A percentile compares a stretch with the other conserved stretches of the same genome.
These are phyloP conservation scores for Cladophialophora exuberans DNA, from an alignment of 2,329 filamentous ascomycete species.

Conservation along the genomic window DNA sequence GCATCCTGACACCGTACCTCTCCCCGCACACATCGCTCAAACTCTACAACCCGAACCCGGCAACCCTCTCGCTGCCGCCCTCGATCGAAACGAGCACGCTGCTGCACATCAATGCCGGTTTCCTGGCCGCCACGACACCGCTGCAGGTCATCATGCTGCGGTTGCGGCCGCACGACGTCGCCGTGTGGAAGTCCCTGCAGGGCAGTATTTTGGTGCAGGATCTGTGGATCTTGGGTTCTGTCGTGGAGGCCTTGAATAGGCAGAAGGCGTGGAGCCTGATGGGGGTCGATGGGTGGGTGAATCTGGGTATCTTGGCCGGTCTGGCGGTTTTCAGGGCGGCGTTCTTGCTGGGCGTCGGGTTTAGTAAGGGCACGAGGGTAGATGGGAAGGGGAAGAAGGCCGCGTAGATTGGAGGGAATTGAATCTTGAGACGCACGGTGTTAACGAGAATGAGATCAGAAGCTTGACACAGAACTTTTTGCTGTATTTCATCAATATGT, in stretches of 20 bases:
- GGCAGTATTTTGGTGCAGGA: slow-evolving; percentile 14
- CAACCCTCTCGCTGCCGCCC: not conserved
- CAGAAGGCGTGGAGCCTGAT: not conserved
- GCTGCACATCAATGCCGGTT: slow-evolving; percentile 10
- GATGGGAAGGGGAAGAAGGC: not conserved
- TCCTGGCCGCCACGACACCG: slow-evolving; percentile 7
- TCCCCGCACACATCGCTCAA: slow-evolving; percentile 4
- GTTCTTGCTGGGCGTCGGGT: slow-evolving; percentile 5
- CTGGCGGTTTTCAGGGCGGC: slow-evolving; percentile 7
- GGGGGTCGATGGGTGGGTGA: slow-evolving; percentile 3
- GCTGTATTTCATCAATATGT: no score
- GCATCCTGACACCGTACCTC: slow-evolving; percentile 12
- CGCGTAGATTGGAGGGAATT: no score
- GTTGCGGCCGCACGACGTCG: not conserved
- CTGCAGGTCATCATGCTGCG: slow-evolving; percentile 20
- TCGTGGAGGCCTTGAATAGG: not conserved
- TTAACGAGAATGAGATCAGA: no score
- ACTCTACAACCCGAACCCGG: slow-evolving; percentile 5
- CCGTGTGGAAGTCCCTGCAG: slow-evolving; percentile 18
- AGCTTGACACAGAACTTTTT: not conserved
- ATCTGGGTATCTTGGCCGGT: not conserved
- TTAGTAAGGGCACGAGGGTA: not conserved
- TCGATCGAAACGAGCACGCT: slow-evolving; percentile 2
- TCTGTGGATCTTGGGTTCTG: slow-evolving; percentile 3
- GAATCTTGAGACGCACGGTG: no score